These are phyloP conservation scores for Leccinum subgranulosum DNA, from an alignment of 768 basidiomycete genomes.

Conservation along the genomic window DNA sequence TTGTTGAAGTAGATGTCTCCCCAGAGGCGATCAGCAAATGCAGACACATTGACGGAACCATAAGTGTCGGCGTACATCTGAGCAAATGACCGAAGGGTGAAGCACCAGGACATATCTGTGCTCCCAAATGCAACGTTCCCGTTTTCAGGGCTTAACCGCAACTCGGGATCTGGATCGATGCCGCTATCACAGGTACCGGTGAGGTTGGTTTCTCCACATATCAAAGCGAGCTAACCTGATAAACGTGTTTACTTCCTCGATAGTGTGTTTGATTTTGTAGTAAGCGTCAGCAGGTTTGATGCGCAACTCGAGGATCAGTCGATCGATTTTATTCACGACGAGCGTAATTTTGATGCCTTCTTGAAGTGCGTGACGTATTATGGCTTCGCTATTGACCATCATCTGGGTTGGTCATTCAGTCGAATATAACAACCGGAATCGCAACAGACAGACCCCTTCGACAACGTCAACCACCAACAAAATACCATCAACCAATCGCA, in stretches of 20 bases:
- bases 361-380: constrained; percentile 86
- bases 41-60: constrained; percentile 76
- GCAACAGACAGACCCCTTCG: constrained; percentile 71
- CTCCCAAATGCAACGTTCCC: constrained; percentile 98
- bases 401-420: constrained; percentile 44
- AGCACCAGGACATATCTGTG: constrained; percentile 97
- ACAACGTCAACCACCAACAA: constrained; percentile 96
- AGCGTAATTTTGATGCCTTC: constrained; percentile 88
- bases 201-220: not conserved
- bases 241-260: constrained; percentile 96
- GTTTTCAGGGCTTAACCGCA: constrained; percentile 88
- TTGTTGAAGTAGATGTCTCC: constrained; percentile 95
- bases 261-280: constrained; percentile 98
- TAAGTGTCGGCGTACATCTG: constrained; percentile 95
- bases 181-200: constrained; percentile 38
- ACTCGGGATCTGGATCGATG: constrained; percentile 85
- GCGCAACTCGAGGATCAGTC: constrained; percentile 92
- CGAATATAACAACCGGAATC: not conserved
- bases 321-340: constrained; percentile 96
- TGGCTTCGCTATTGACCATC: constrained; percentile 89
- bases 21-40: constrained; percentile 92
- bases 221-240: constrained; percentile 62
- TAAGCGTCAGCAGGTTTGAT: constrained; percentile 96
- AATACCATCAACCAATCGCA: constrained; percentile 87
- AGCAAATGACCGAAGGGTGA: constrained; percentile 91